These are phyloP conservation scores for Pythium vanterpoolii DNA, from an alignment of 352 stramenopile species.

Conservation along the genomic window DNA sequence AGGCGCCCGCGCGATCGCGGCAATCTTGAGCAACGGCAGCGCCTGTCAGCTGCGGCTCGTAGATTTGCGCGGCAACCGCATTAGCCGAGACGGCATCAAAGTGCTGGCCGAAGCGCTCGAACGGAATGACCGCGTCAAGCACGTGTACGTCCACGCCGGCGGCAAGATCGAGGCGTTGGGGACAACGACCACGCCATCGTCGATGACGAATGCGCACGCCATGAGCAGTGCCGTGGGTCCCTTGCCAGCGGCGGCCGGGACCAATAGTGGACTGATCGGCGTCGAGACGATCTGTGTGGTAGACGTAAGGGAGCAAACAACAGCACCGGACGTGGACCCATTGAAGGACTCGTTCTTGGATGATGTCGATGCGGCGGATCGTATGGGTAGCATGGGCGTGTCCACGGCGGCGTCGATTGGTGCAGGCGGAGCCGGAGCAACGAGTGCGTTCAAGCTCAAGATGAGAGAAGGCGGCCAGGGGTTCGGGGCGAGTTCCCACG, in stretches of 20 bases:
- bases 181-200: constrained; percentile 44
- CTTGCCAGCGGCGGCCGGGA: neutral
- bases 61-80: constrained; percentile 91
- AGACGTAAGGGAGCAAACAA: constrained; percentile 88
- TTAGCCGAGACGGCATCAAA: constrained; percentile 90
- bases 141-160: constrained; percentile 95
- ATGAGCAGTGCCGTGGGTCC: constrained; percentile 33
- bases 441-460: constrained; percentile 61
- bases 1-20: constrained; percentile 90
- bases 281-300: constrained; percentile 95
- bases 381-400: neutral
- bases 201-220: constrained; percentile 44
- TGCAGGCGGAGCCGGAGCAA: constrained; percentile 8
- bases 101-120: constrained; percentile 93
- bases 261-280: constrained; percentile 51
- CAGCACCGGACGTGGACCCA: constrained; percentile 14
- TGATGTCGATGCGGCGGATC: constrained; percentile 3
- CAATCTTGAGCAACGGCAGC: constrained; percentile 77
- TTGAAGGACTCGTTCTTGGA: constrained; percentile 8
- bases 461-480: constrained; percentile 31
- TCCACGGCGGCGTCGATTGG: neutral
- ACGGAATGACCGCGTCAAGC: constrained; percentile 88
- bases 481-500: neutral
- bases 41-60: constrained; percentile 76
- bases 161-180: constrained; percentile 95